Conservation (phyloP, 2,329 filamentous ascomycete species). For the Trichoderma pleuroti region DNA sequence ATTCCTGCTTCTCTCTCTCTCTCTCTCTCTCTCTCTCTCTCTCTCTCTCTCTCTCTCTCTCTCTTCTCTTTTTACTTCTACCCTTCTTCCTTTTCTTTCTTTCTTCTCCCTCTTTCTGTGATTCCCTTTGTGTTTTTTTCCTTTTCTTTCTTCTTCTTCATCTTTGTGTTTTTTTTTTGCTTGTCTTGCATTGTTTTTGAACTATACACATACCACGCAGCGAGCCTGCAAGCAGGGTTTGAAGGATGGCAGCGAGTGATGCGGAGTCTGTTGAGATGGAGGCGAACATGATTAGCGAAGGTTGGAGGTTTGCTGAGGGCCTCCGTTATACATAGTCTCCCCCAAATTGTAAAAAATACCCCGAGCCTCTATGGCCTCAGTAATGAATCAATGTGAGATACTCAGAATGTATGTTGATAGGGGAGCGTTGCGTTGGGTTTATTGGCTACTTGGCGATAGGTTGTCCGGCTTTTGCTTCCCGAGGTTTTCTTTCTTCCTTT, state of each 20-base stretch:
- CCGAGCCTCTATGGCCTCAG: slow-evolving; percentile 21
- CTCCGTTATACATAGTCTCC: slow-evolving; percentile 33
- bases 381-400: slow-evolving; percentile 19
- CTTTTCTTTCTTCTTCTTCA: not conserved
- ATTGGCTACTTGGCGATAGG: slow-evolving; percentile 1
- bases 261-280: slow-evolving; percentile 28
- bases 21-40: slow-evolving; percentile 16
- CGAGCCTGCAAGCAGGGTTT: slow-evolving; percentile 34
- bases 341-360: slow-evolving; percentile 32
- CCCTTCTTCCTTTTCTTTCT: not conserved
- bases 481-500: not conserved
- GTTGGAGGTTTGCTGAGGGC: slow-evolving; percentile 27
- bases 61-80: not conserved
- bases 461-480: not conserved
- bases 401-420: slow-evolving; percentile 13
- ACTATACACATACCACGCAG: slow-evolving; percentile 35
- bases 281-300: slow-evolving; percentile 26
- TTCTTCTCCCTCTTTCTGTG: slow-evolving; percentile 18
- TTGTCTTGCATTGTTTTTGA: slow-evolving; percentile 27
- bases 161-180: slow-evolving; percentile 14
- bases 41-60: slow-evolving; percentile 2
- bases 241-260: slow-evolving; percentile 19
- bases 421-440: slow-evolving; percentile 1
- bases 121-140: slow-evolving; percentile 26
- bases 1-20: no score